Evolutionary conservation across 306 rosid species (phyloP).

Genomic region (Pterocarpus santalinus): DNA sequence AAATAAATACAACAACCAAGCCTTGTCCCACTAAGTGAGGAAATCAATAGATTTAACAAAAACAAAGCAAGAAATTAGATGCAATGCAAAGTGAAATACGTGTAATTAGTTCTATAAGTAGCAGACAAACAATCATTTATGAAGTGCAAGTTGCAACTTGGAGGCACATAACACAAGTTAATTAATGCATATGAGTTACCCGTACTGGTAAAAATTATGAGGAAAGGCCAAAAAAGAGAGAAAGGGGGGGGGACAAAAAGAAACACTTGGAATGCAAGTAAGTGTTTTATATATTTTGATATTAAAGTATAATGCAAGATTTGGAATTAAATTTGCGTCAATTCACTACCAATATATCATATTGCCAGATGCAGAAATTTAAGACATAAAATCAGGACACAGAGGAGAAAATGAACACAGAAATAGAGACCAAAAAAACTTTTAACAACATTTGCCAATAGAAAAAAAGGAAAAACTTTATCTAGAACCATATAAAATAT

Average conservation of each 20-base stretch:
- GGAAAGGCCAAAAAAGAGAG: not conserved
- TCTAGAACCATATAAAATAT: slow-evolving; percentile 7
- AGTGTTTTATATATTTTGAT: not conserved
- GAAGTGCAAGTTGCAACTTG: not conserved
- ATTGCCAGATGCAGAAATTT: slow-evolving; percentile 20
- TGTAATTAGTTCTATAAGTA: not conserved
- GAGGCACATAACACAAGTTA: not conserved
- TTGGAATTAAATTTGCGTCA: slow-evolving; percentile 27
- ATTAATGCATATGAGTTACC: not conserved
- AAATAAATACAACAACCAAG: not conserved
- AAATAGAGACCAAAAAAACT: slow-evolving; percentile 5
- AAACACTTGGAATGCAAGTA: slow-evolving; percentile 11
- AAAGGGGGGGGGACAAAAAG: not conserved
- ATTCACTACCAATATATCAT: not conserved
- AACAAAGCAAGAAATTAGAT: slow-evolving; percentile 1
- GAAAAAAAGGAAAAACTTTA: not conserved
- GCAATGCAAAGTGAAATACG: not conserved
- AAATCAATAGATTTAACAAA: not conserved
- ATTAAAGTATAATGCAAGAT: not conserved
- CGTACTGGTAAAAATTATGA: not conserved
- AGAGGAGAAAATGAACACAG: not conserved
- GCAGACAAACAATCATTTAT: slow-evolving; percentile 20
- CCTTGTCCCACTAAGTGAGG: not conserved
- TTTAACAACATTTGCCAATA: not conserved
- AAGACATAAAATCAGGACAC: slow-evolving; percentile 10